phyloP scores from a whole-genome alignment of 2,329 filamentous ascomycete species.

The Xylariaceae sp. region DNA sequence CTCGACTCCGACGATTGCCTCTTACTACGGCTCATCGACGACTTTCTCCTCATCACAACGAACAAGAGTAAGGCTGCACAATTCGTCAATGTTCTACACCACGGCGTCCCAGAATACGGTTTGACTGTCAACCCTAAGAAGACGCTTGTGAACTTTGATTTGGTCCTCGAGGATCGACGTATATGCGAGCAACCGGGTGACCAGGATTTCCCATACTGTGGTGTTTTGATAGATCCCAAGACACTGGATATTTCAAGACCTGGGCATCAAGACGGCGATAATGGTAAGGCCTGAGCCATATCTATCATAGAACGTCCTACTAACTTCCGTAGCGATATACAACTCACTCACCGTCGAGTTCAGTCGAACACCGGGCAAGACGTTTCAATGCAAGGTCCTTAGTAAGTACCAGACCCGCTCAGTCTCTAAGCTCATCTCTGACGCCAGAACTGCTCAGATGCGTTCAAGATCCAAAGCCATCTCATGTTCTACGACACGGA shows the following conservation, averaged over 20 bases:
- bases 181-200: conserved; percentile 45
- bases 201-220: conserved; percentile 80
- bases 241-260: conserved; percentile 69
- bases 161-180: conserved; percentile 48
- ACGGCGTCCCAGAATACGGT: conserved; percentile 74
- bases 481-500: conserved; percentile 77
- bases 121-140: conserved; percentile 73
- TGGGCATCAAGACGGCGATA: conserved; percentile 46
- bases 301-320: conserved; percentile 2
- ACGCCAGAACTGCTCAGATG: conserved; percentile 35
- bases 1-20: conserved; percentile 56
- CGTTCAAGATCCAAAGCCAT: conserved; percentile 82
- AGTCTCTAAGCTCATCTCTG: not conserved
- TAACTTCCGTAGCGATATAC: conserved; percentile 45
- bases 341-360: conserved; percentile 78
- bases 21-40: conserved; percentile 80
- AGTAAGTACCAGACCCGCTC: conserved; percentile 40
- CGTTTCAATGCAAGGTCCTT: conserved; percentile 76
- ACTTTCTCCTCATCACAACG: conserved; percentile 84
- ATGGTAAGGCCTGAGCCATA: conserved; percentile 36
- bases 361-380: conserved; percentile 66
- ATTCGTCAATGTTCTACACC: conserved; percentile 79
- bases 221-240: conserved; percentile 67
- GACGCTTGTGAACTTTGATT: conserved; percentile 79
- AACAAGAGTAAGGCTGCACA: conserved; percentile 59